Base-by-base conservation (phyloP, 805 yeast species). In the Torulaspora maleeae region DNA sequence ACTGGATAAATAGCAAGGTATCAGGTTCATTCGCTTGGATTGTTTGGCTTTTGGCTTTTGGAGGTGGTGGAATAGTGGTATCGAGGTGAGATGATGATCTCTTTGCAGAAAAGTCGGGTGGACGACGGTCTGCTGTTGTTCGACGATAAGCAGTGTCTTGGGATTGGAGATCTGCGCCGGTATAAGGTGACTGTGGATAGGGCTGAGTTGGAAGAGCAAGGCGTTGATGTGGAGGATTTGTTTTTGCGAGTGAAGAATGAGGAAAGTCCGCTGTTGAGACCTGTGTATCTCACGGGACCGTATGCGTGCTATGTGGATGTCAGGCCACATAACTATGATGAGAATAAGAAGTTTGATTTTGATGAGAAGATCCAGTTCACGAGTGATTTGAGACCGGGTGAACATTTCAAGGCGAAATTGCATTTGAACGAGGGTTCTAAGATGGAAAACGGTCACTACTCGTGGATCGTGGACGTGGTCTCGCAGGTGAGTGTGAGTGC, bases 281-380 rank as follows among this genome's bases (percentile, higher is more conserved):
- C 97, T 0, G 85, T 95, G 1, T 87, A 82, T 56, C 65, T 93
- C 36, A 82, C 90, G 1, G 99, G 98, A 0, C 99, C 99, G 0
- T 91, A 80, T 60, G 73, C 86, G 2, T 66, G 93, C 5, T 93
- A 93, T 58, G 86, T 82, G 17, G 97, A 91, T 63, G 79, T 93
- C 39, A 72, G 82, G 36, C 81, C 91, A 0, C 71, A 64, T 9
- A 84, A 81, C 30, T 93, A 80, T 60, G 68, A 77, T 48, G 80
- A 76, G 44, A 63, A 74, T 32, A 61, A 71, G 43, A 64, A 68
- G 36, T 69, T 66, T 24, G 63, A 57, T 19, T 57, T 63, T 1
- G 54, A 54, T n/a, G 75, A 75, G n/a, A 60, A 61, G 0, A 59
- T 73, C 8, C 71, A 69, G 43, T 78, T 71, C 52, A 68, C 73